These are phyloP conservation scores for Zarea fungicola DNA, from an alignment of 2,329 filamentous ascomycete genomes.

Conservation along the genomic window DNA sequence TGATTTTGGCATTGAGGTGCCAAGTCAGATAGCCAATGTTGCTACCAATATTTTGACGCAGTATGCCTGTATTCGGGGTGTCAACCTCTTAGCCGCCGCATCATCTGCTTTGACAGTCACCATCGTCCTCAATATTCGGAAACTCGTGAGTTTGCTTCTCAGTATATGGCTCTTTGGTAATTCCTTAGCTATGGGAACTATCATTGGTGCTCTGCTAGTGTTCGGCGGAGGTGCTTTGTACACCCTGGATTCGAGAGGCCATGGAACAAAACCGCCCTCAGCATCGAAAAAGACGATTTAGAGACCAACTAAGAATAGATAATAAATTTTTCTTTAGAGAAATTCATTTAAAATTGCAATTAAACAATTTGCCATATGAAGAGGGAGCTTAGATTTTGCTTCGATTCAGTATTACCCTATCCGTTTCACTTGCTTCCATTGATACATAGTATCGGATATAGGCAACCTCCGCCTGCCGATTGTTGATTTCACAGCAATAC, in stretches of 20 bases:
- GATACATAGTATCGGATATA: slow-evolving; percentile 21
- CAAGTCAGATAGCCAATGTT: slow-evolving; percentile 67
- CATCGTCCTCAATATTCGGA: slow-evolving; percentile 92
- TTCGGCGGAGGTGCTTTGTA: slow-evolving; percentile 91
- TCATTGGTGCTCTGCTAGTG: slow-evolving; percentile 77
- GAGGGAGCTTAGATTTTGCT: background rate
- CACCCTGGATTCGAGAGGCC: slow-evolving; percentile 59
- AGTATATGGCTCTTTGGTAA: slow-evolving; percentile 97
- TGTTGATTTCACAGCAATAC: background rate
- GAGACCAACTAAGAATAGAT: background rate
- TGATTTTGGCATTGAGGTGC: slow-evolving; percentile 32
- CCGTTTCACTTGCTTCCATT: slow-evolving; percentile 14
- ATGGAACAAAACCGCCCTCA: slow-evolving; percentile 8
- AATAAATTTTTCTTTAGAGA: too few relatives aligned
- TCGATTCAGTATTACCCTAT: background rate
- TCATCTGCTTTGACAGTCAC: slow-evolving; percentile 92
- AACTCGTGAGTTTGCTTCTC: slow-evolving; percentile 82
- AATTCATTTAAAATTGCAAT: too few relatives aligned
- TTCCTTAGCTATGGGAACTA: slow-evolving; percentile 65
- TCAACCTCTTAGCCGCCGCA: slow-evolving; percentile 85
- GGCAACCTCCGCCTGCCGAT: slow-evolving; percentile 20
- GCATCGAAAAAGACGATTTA: slow-evolving; percentile 2
- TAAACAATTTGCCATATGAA: too few relatives aligned
- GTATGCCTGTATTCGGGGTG: slow-evolving; percentile 89
- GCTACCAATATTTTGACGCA: slow-evolving; percentile 80